Percentiles rank a stretch among this genome's conserved stretches.
Evolutionary conservation across 2,329 filamentous ascomycete species (phyloP).

Genomic region (Plenodomus lindquistii): DNA sequence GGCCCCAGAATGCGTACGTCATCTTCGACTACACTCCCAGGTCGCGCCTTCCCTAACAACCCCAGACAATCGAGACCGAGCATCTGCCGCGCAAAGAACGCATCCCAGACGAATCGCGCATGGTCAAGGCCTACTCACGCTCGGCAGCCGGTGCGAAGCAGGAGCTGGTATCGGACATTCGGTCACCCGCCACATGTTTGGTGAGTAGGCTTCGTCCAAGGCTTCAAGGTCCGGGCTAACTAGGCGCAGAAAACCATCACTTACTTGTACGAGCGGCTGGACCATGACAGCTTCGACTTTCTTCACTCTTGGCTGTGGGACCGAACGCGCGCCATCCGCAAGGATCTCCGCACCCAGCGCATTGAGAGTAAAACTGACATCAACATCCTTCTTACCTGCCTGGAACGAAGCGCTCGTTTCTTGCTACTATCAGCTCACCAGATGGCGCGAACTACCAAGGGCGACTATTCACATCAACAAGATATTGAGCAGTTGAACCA

Average conservation of each 20-base stretch:
- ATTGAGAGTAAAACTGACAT: slow-evolving; percentile 59
- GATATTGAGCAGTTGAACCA: slow-evolving; percentile 68
- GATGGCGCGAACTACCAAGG: slow-evolving; percentile 50
- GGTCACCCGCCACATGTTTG: slow-evolving; percentile 56
- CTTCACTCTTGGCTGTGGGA: slow-evolving; percentile 69
- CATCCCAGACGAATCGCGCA: slow-evolving; percentile 55
- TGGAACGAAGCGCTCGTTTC: slow-evolving; percentile 66
- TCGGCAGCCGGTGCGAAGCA: slow-evolving; percentile 66
- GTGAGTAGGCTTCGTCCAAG: slow-evolving; percentile 22
- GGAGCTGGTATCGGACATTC: slow-evolving; percentile 66
- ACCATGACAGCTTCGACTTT: slow-evolving; percentile 52
- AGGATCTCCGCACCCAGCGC: slow-evolving; percentile 67
- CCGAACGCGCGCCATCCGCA: slow-evolving; percentile 65
- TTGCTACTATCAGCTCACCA: slow-evolving; percentile 66
- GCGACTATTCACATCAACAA: slow-evolving; percentile 56
- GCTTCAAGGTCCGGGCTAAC: slow-evolving; percentile 19
- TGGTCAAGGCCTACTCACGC: slow-evolving; percentile 67
- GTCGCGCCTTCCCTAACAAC: neutral
- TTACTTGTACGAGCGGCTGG: slow-evolving; percentile 52
- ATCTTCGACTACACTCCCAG: neutral
- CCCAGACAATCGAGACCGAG: slow-evolving; percentile 38
- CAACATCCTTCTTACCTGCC: slow-evolving; percentile 60
- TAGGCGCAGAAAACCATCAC: slow-evolving; percentile 46
- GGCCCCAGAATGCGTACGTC: slow-evolving; percentile 60
- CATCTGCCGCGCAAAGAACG: slow-evolving; percentile 34